phyloP scores from a whole-genome alignment of 495 filamentous ascomycete species.

The Talaromyces liani region DNA sequence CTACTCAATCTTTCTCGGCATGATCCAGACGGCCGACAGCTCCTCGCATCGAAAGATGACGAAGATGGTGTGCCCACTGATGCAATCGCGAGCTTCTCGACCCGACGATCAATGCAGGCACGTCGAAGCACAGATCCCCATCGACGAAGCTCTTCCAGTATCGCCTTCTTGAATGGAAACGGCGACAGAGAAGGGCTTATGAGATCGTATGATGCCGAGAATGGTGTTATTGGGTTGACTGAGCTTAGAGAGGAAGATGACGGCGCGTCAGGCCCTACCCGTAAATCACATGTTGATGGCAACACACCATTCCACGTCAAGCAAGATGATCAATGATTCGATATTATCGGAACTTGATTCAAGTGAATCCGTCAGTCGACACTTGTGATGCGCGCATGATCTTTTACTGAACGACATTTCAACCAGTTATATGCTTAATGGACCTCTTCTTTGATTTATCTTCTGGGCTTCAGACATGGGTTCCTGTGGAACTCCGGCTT shows the following conservation, averaged over 20 bases:
- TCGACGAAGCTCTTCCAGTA: slow-evolving; percentile 49
- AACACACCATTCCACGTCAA: slow-evolving; percentile 29
- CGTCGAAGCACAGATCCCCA: slow-evolving; percentile 58
- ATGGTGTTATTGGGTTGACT: slow-evolving; percentile 55
- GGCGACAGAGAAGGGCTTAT: slow-evolving; percentile 74
- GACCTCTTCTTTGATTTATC: not conserved
- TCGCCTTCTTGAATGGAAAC: slow-evolving; percentile 40
- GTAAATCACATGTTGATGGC: slow-evolving; percentile 21
- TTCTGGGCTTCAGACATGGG: not conserved
- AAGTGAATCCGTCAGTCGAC: slow-evolving; percentile 14
- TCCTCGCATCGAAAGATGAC: slow-evolving; percentile 54
- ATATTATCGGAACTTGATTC: not conserved
- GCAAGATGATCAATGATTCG: slow-evolving; percentile 28
- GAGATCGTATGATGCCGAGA: slow-evolving; percentile 71
- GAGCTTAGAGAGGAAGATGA: slow-evolving; percentile 70
- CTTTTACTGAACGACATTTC: slow-evolving; percentile 8
- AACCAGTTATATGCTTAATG: slow-evolving; percentile 3
- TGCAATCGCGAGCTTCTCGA: slow-evolving; percentile 79
- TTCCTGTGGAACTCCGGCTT: not conserved
- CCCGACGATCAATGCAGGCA: slow-evolving; percentile 86
- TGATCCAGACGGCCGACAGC: slow-evolving; percentile 72
- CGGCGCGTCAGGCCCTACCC: slow-evolving; percentile 39
- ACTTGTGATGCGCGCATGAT: slow-evolving; percentile 14
- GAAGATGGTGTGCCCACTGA: slow-evolving; percentile 78
- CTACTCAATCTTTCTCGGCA: slow-evolving; percentile 88